A percentile compares a stretch with the other conserved stretches of the same genome.
Conservation (phyloP, 371 early-diverging fungal species). For the Globomyces sp. region DNA sequence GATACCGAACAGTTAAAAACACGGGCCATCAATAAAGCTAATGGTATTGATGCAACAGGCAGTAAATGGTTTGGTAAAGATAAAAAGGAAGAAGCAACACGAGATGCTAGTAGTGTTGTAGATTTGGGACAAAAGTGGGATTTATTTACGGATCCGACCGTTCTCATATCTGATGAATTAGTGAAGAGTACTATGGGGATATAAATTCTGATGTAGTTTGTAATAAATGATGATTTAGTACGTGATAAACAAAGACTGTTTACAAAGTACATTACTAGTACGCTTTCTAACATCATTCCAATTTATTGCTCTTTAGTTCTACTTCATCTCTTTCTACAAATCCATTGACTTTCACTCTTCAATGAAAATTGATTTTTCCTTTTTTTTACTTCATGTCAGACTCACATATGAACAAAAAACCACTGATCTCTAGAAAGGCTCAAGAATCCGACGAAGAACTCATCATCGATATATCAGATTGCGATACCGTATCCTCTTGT, state of each 20-base stretch:
- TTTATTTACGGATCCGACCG: neutral
- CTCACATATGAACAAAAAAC: too few species aligned
- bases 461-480: slow-evolving; percentile 16
- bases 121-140: neutral
- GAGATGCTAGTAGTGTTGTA: neutral
- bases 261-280: too few species aligned
- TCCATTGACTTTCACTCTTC: too few species aligned
- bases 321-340: too few species aligned
- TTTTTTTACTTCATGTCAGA: too few species aligned
- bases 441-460: slow-evolving; percentile 8
- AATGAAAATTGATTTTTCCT: too few species aligned
- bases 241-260: too few species aligned
- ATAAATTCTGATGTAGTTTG: too few species aligned
- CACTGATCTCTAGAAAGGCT: neutral
- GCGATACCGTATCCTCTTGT: slow-evolving; percentile 11
- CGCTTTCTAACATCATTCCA: too few species aligned
- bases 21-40: neutral
- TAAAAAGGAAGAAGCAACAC: neutral
- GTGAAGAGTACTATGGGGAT: neutral
- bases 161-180: neutral
- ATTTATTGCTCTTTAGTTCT: too few species aligned
- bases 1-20: neutral
- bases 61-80: neutral
- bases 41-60: neutral
- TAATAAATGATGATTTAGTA: too few species aligned